Conservation (phyloP, 352 stramenopile genomes). For the Pythium monospermum region DNA sequence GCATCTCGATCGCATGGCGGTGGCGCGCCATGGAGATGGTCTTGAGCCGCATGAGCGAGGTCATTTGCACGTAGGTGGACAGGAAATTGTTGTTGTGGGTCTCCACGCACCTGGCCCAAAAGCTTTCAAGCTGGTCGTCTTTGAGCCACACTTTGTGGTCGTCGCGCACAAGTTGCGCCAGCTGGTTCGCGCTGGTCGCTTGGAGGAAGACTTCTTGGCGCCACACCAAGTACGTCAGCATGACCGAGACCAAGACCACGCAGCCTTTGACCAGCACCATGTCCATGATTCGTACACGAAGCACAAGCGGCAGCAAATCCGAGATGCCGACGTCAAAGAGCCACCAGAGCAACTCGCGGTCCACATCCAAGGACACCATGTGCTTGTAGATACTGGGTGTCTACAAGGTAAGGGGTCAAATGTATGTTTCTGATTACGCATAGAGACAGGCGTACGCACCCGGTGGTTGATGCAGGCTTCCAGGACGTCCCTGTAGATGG, state of each 20-base stretch:
- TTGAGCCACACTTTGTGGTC: constrained; percentile 30
- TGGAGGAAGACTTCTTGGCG: constrained; percentile 28
- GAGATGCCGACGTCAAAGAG: constrained; percentile 35
- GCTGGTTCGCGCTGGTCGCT: constrained; percentile 19
- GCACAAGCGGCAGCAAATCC: constrained; percentile 27
- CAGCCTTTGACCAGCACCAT: constrained; percentile 39
- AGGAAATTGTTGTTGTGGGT: constrained; percentile 36
- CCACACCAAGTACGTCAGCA: constrained; percentile 35
- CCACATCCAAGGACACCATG: constrained; percentile 28
- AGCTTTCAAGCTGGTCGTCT: constrained; percentile 36
- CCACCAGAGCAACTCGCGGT: constrained; percentile 30
- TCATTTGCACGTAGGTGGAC: constrained; percentile 26
- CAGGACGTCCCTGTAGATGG: constrained; percentile 40
- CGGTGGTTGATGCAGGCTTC: constrained; percentile 36
- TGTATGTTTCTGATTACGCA: not conserved
- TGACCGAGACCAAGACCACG: constrained; percentile 34
- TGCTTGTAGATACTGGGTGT: constrained; percentile 34
- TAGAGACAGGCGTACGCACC: constrained; percentile 4
- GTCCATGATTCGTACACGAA: constrained; percentile 44
- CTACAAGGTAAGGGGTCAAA: not conserved
- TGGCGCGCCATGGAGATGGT: constrained; percentile 28
- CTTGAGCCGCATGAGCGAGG: constrained; percentile 33
- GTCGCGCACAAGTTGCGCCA: constrained; percentile 23
- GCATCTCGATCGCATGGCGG: constrained; percentile 17
- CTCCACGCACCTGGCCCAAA: constrained; percentile 35